These are phyloP conservation scores for Eragrostis nindensis DNA, from an alignment of 176 grass and related monocot genomes.

Conservation along the genomic window DNA sequence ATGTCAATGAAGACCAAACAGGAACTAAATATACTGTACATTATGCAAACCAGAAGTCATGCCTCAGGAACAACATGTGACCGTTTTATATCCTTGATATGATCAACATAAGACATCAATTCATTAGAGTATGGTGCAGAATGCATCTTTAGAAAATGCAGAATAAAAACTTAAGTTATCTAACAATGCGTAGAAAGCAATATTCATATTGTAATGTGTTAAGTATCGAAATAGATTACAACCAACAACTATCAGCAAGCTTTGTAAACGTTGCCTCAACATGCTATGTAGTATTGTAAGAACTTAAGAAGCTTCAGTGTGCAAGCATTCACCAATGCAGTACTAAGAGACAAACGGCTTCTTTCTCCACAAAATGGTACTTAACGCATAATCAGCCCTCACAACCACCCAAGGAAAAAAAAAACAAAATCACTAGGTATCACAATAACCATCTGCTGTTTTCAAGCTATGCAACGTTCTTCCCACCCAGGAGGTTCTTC, in stretches of 20 bases:
- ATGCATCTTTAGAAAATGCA: conserved; percentile 6
- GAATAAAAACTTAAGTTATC: not conserved
- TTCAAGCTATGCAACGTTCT: not conserved
- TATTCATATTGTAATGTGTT: not conserved
- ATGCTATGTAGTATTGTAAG: not conserved
- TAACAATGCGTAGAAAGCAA: not conserved
- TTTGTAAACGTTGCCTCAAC: conserved; percentile 15
- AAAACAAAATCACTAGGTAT: not conserved
- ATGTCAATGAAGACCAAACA: conserved; percentile 24
- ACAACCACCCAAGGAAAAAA: not conserved
- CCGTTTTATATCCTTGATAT: conserved; percentile 8
- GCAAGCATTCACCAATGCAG: not conserved
- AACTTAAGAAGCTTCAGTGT: not conserved
- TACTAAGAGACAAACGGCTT: conserved; percentile 6
- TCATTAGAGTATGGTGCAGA: not conserved
- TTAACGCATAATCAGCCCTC: not conserved
- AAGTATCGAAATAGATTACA: conserved; percentile 10
- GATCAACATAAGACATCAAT: conserved; percentile 1
- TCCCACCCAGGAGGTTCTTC: not conserved
- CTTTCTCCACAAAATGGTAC: not conserved
- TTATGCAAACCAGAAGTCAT: conserved; percentile 25
- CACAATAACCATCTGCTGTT: not conserved
- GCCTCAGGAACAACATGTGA: not conserved
- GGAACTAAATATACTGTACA: conserved; percentile 1
- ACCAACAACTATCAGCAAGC: not conserved